Base-by-base conservation (phyloP, 2,329 filamentous ascomycete species). In the Didymella pomorum region DNA sequence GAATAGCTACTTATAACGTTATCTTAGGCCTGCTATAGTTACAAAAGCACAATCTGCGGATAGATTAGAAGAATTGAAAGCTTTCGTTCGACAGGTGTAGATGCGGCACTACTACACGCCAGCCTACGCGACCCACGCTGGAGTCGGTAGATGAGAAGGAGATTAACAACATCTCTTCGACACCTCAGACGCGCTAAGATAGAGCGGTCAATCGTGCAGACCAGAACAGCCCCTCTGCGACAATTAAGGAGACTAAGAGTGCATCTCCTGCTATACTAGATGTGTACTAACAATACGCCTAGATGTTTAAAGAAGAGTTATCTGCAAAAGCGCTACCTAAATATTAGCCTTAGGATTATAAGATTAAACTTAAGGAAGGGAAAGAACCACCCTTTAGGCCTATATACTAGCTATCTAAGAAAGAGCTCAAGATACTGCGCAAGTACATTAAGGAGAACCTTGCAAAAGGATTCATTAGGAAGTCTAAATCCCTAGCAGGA, bases 11-110 rank as follows among this genome's bases (percentile, higher is more conserved):
- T 7, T 28, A 44, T n/a, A 44, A 25, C 28, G n/a, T 44, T 44
- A 44, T 44, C 28, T n/a, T 44, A 44, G 42, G 42, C n/a, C 16
- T 44, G 4, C 42, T n/a, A 16, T 44, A 28, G 42, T 44, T 44
- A 28, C 1, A 28, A 18, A 25, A 28, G 12, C 25, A 44, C 28
- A 44, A 44, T 12, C 23, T n/a, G 16, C 16, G 18, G 8, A 44
- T 44, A 16, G n/a, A 44, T 28, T 44, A 44, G 23, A 28, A 2
- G 10, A 8, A 6, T 1, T 7, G 4, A 6, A 26, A 28, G 42
- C 14, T 44, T 16, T 25, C 2, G 16, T n/a, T 44, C 1, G 7
- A 42, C 10, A 28, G 23, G 14, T 44, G 25, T 44, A 28, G 5
- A 14, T 44, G 14, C 9, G 25, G 42, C 25, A 44, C 29, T 28